Evolutionary conservation across 2,329 filamentous ascomycete genomes (phyloP).

Genomic region (Alternaria triticina): DNA sequence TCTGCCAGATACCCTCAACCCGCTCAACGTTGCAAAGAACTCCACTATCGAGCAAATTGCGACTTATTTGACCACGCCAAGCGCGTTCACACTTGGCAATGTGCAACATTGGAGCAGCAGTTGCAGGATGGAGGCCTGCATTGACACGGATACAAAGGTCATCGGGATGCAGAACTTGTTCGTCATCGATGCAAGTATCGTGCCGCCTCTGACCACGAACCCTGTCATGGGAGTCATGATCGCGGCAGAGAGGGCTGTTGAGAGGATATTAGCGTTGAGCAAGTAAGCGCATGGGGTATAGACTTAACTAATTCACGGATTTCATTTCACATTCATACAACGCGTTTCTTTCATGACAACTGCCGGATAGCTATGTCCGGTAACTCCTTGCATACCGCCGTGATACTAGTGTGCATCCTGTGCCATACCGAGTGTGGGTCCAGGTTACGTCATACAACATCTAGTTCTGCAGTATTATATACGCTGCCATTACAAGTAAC

Average conservation of each 20-base stretch:
- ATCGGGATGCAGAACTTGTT: constrained; percentile 59
- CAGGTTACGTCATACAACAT: background rate
- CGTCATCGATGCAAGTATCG: constrained; percentile 60
- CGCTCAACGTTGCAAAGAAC: constrained; percentile 57
- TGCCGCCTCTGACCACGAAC: constrained; percentile 60
- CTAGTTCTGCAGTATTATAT: background rate
- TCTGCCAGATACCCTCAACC: constrained; percentile 54
- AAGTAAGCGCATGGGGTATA: background rate
- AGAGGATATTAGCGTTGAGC: constrained; percentile 52
- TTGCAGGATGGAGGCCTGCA: constrained; percentile 59
- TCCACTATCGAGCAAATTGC: constrained; percentile 57
- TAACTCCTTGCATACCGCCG: background rate
- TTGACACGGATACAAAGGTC: constrained; percentile 56
- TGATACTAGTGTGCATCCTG: background rate
- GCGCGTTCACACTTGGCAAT: constrained; percentile 56
- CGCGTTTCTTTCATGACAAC: background rate
- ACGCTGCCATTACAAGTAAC: background rate
- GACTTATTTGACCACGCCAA: constrained; percentile 58
- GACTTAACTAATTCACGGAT: background rate
- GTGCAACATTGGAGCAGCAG: constrained; percentile 63
- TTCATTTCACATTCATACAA: background rate
- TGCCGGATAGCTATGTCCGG: background rate
- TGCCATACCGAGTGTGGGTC: background rate
- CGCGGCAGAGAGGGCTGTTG: constrained; percentile 59
- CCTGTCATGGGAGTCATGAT: constrained; percentile 64